A percentile compares a stretch with the other conserved stretches of the same genome.
phyloP scores from a whole-genome alignment of 306 rosid species.

The Elaeagnus macrophylla region DNA sequence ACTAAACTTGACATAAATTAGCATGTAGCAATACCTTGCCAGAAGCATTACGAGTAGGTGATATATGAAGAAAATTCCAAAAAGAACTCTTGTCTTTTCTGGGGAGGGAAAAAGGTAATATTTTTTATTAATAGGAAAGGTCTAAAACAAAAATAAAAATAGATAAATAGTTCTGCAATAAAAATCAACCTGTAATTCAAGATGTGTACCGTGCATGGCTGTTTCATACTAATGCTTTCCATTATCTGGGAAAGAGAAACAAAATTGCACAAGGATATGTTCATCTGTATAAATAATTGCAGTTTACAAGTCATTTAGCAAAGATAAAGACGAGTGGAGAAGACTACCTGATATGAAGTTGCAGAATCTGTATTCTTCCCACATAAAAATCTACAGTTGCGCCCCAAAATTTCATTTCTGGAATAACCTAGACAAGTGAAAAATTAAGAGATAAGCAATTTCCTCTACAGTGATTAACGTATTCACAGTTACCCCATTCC shows the following conservation, averaged over 20 bases:
- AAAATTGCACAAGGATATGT: slow-evolving; percentile 4
- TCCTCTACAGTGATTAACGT: background rate
- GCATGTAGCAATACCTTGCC: slow-evolving; percentile 62
- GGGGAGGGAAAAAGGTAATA: slow-evolving; percentile 14
- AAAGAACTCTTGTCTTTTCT: slow-evolving; percentile 88
- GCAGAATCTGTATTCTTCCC: slow-evolving; percentile 60
- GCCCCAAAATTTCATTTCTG: slow-evolving; percentile 72
- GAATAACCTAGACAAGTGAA: slow-evolving; percentile 50
- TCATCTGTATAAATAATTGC: slow-evolving; percentile 11
- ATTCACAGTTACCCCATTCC: slow-evolving; percentile 10
- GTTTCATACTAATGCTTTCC: slow-evolving; percentile 57
- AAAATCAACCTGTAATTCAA: slow-evolving; percentile 95
- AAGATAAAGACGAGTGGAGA: slow-evolving; percentile 1
- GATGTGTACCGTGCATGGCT: slow-evolving; percentile 82
- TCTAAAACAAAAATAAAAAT: slow-evolving; percentile 11
- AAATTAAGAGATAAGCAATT: slow-evolving; percentile 12
- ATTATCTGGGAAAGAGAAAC: slow-evolving; percentile 49
- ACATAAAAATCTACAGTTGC: slow-evolving; percentile 76
- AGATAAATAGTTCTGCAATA: slow-evolving; percentile 25
- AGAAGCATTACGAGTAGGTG: slow-evolving; percentile 78
- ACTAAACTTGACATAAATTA: background rate
- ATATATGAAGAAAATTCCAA: slow-evolving; percentile 85
- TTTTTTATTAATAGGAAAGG: slow-evolving; percentile 24
- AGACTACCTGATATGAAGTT: slow-evolving; percentile 45
- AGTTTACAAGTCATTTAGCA: slow-evolving; percentile 7